A percentile compares a stretch with the other conserved stretches of the same genome.
These are phyloP conservation scores for Malus hybrid DNA, from an alignment of 331 rosid species.

Conservation along the genomic window DNA sequence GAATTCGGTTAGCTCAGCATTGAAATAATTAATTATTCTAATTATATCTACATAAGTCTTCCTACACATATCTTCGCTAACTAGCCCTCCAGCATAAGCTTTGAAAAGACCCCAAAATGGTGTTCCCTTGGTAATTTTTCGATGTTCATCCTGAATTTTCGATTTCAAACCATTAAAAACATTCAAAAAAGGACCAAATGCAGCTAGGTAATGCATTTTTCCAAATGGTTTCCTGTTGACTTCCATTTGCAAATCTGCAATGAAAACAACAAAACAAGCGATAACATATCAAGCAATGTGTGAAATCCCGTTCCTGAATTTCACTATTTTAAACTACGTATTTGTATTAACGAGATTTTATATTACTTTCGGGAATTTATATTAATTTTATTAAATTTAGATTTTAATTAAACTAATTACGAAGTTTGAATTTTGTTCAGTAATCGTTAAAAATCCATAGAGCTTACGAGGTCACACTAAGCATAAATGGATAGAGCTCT, in stretches of 20 bases:
- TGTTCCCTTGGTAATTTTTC: not conserved
- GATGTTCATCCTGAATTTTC: not conserved
- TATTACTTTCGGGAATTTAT: no score
- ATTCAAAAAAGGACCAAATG: not conserved
- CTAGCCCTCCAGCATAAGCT: not conserved
- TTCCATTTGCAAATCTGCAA: not conserved
- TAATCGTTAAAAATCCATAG: no score
- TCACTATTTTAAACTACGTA: no score
- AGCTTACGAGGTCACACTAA: no score
- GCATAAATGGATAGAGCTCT: no score
- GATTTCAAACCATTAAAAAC: not conserved
- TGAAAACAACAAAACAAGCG: no score
- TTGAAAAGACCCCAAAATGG: not conserved
- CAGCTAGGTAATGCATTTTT: not conserved
- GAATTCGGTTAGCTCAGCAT: not conserved
- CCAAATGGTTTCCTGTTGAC: not conserved
- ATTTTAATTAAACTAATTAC: no score
- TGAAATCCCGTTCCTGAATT: no score
- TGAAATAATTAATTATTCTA: not conserved
- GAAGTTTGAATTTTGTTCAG: no score
- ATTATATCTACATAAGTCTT: not conserved
- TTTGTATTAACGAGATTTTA: no score
- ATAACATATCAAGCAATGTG: no score
- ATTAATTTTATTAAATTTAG: no score
- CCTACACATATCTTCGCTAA: not conserved